These are phyloP conservation scores for Russula virescens DNA, from an alignment of 768 basidiomycete genomes.

Conservation along the genomic window DNA sequence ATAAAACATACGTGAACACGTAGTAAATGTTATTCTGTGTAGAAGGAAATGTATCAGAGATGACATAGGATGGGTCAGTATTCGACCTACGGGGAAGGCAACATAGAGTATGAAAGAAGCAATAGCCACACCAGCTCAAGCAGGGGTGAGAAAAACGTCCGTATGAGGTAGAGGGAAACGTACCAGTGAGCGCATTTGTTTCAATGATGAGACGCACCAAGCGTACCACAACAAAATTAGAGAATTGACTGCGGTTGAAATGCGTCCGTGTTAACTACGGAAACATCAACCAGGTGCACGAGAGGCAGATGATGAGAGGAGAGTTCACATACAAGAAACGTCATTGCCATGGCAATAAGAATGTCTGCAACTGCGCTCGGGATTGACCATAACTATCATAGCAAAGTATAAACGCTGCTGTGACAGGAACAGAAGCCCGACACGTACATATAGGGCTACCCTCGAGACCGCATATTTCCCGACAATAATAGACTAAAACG, in stretches of 20 bases:
- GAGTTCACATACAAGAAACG: slow-evolving; percentile 2
- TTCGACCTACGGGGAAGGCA: slow-evolving; percentile 15
- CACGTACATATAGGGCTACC: slow-evolving; percentile 4
- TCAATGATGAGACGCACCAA: slow-evolving; percentile 28
- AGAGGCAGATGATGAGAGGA: not conserved
- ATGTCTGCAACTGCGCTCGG: slow-evolving; percentile 12
- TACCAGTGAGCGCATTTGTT: slow-evolving; percentile 26
- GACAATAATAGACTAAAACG: not conserved
- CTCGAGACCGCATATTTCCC: slow-evolving; percentile 8
- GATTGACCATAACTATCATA: slow-evolving; percentile 10
- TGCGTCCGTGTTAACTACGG: slow-evolving; percentile 2
- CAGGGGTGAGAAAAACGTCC: not conserved
- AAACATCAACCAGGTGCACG: not conserved
- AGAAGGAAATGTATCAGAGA: not conserved
- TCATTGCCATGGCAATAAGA: slow-evolving; percentile 12
- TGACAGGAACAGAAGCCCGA: not conserved
- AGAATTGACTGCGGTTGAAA: not conserved
- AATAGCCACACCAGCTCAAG: slow-evolving; percentile 10
- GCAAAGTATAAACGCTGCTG: not conserved
- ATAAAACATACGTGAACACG: slow-evolving; percentile 4
- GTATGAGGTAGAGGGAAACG: not conserved
- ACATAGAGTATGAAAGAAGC: slow-evolving; percentile 10
- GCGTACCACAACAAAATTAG: slow-evolving; percentile 18
- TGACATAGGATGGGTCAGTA: not conserved
- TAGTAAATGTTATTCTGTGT: slow-evolving; percentile 17